Percentiles rank a stretch among this genome's conserved stretches.
These are phyloP conservation scores for Cucurbita maxima DNA, from an alignment of 306 rosid species.

Conservation along the genomic window DNA sequence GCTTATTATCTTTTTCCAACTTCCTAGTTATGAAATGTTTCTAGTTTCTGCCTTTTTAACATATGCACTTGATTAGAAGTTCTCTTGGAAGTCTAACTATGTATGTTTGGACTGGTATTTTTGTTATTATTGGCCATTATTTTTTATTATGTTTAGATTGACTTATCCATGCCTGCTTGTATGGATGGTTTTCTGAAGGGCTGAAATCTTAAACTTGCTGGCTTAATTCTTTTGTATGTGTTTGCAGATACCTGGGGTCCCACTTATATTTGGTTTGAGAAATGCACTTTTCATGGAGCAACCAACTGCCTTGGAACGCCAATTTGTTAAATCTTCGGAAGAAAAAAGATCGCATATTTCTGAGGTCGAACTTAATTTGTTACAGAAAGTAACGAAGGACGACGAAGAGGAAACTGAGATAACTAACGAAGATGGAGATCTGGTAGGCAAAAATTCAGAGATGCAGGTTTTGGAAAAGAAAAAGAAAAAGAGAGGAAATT, in stretches of 20 bases:
- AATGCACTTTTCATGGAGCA: slow-evolving; percentile 59
- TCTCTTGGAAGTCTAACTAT: not conserved
- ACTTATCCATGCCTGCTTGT: not conserved
- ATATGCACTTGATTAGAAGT: not conserved
- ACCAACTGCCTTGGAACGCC: slow-evolving; percentile 41
- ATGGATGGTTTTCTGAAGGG: not conserved
- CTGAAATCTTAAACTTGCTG: not conserved
- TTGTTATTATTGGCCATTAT: not conserved
- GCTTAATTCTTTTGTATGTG: not conserved
- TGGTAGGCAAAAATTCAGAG: slow-evolving; percentile 20
- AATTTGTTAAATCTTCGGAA: slow-evolving; percentile 45
- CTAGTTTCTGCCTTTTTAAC: not conserved
- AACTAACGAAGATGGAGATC: slow-evolving; percentile 22
- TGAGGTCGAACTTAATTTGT: slow-evolving; percentile 21
- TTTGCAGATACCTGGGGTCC: slow-evolving; percentile 71
- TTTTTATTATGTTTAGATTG: not conserved
- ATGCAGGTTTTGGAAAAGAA: slow-evolving; percentile 13
- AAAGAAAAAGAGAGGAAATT: slow-evolving; percentile 7
- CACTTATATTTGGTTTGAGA: slow-evolving; percentile 50
- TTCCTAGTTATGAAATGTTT: not conserved
- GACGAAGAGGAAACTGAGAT: slow-evolving; percentile 12
- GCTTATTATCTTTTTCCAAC: not conserved
- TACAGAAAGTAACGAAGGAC: slow-evolving; percentile 16
- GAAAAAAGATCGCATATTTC: slow-evolving; percentile 48
- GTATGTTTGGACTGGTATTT: not conserved